Base-by-base conservation (phyloP, 2,329 filamentous ascomycete species). In the Microthyrium microscopicum region DNA sequence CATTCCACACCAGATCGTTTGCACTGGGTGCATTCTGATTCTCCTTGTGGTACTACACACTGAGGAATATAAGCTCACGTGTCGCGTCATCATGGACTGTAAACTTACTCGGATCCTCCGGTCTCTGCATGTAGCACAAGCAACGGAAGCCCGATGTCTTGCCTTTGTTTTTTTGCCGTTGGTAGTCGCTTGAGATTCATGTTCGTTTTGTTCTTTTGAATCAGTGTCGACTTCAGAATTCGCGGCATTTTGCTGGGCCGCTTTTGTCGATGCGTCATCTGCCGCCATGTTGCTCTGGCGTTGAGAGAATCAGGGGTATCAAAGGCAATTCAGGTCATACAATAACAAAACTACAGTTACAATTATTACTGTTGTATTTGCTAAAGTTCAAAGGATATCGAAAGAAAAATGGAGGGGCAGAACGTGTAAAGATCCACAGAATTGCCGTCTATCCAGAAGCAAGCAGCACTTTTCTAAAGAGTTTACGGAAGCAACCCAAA, bases 1-100 rank as follows among this genome's bases (percentile, higher is more conserved):
- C 66, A 70, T 29, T 61, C 54, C 8, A 60, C 56, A 12, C 61
- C 64, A 3, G 61, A 56, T 35, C 62, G 54, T 41, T 61, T 61
- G 45, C 66, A 70, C 39, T 68, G 64, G 15, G 57, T 61, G 46
- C 66, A 70, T 38, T 58, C 56, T 7, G 51, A 50, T 38, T 66
- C 57, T 9, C 64, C 65, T 26, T 62, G 55, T 27, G 61, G 64
- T 7, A 70, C 64, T 3, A 70, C 66, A 40, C 66, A 70, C 44
- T 67, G 49, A 9, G 15, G 9, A 35, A 26, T 54, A 28, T 11
- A 24, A 11, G 20, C n/a, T n/a, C n/a, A n/a, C n/a, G n/a, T n/a
- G 30, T 28, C 31, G 31, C 28, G 8, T 7, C 20, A 24, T 6
- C 13, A 26, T 33, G 39, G 28, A 36, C n/a, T n/a, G n/a, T 20